phyloP scores from a whole-genome alignment of 495 filamentous ascomycete species.

The Choiromyces venosus region DNA sequence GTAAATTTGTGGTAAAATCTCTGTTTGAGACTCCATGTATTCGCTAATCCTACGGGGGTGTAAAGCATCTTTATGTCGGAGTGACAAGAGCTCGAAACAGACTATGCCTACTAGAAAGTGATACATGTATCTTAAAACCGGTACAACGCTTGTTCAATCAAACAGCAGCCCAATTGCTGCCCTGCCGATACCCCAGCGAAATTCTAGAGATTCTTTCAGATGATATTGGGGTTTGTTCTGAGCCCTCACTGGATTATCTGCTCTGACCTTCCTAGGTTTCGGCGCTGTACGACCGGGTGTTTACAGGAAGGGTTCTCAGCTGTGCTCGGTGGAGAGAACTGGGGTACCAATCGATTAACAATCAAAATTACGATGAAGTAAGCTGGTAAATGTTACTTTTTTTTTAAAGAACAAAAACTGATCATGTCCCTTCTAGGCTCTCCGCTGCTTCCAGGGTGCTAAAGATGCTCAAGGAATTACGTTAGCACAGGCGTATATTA shows the following conservation, averaged over 20 bases:
- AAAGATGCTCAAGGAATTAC: slow-evolving; percentile 10
- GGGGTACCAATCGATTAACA: slow-evolving; percentile 27
- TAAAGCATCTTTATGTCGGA: slow-evolving; percentile 20
- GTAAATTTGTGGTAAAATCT: neutral
- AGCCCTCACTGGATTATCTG: neutral
- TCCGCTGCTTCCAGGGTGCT: slow-evolving; percentile 24
- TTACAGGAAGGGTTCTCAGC: slow-evolving; percentile 10
- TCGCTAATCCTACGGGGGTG: neutral
- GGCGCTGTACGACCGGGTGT: neutral
- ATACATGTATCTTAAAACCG: neutral
- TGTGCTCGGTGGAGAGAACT: slow-evolving; percentile 24
- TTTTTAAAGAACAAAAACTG: neutral
- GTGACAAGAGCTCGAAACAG: slow-evolving; percentile 16
- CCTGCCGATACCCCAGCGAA: neutral
- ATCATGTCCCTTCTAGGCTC: slow-evolving; percentile 9
- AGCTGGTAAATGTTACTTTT: neutral
- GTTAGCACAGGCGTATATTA: slow-evolving; percentile 21
- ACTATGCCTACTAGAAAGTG: slow-evolving; percentile 21
- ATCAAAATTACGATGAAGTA: slow-evolving; percentile 23
- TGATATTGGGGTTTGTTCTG: neutral
- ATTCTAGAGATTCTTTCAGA: slow-evolving; percentile 13
- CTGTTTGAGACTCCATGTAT: neutral
- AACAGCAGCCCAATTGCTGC: neutral
- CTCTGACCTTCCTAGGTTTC: slow-evolving; percentile 10
- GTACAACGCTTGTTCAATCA: slow-evolving; percentile 13